Base-by-base conservation (phyloP, 768 basidiomycete genomes). In the Hortiboletus campestris region DNA sequence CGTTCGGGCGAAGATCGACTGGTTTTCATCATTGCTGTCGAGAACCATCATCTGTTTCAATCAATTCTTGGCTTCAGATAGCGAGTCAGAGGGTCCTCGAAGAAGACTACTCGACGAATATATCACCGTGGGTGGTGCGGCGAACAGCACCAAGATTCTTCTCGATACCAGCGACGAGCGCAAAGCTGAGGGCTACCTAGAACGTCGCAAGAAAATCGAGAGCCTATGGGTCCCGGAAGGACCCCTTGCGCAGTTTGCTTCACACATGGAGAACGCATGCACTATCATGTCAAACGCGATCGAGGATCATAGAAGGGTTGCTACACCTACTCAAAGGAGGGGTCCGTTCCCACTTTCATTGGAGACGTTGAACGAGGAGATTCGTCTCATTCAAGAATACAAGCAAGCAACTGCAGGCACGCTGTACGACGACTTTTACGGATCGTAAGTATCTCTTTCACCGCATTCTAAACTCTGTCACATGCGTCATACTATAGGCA, bases 51-150 rank as follows among this genome's bases (percentile, higher is more conserved):
- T 67, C 50, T 67, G 65, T 38, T 64, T 67, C 38, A 57, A 59
- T 56, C 67, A 64, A 16, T 67, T 69, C 56, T 25, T 67, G n/a
- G 60, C 67, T 25, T 69, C 67, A 20, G 67, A 67, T 25, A 50
- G 47, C 25, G 58, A 65, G 5, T 63, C 65, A 17, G 62, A 67
- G 43, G 57, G 38, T 36, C 60, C 56, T 35, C 63, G 67, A 34
- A 57, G 63, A 48, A 49, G 46, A 14, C 43, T 69, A 11, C 60
- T 69, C 20, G 67, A 67, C 19, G 67, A 69, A 39, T 62, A 69
- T 56, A 65, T 67, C 53, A 62, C 65, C 22, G 60, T 67, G 31
- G 67, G 67, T 28, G 67, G 67, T 16, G 52, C 63, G 11, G 62
- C 65, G 11, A 69, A 59, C 35, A 64, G 63, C 17, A 64, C 57